Percentiles rank a stretch among this genome's conserved stretches.
Conservation (phyloP, 345 rosid genomes). For the Conringia planisiliqua region DNA sequence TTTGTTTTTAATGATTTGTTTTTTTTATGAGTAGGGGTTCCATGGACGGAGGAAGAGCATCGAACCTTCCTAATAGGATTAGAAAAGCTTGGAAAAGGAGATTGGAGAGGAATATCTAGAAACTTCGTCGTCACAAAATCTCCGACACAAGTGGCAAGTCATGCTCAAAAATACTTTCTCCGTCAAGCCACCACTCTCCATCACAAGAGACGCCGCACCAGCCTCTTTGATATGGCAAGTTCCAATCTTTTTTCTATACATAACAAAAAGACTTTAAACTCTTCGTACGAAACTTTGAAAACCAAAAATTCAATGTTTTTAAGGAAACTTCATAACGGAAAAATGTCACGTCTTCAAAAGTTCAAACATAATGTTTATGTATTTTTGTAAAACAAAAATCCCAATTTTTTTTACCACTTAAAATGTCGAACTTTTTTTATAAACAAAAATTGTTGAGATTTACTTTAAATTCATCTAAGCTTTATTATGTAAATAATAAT, state of each 20-base stretch:
- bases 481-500: neutral
- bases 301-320: neutral
- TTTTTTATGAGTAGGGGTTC: constrained; percentile 47
- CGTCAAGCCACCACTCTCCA: constrained; percentile 52
- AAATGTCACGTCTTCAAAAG: constrained; percentile 16
- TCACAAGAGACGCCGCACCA: constrained; percentile 67
- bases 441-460: neutral
- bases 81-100: constrained; percentile 75
- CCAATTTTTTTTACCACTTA: neutral
- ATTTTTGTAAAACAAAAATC: neutral
- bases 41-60: constrained; percentile 85
- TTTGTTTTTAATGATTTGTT: neutral
- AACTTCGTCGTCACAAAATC: constrained; percentile 75
- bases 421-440: neutral
- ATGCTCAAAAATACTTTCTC: constrained; percentile 78
- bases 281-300: neutral
- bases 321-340: neutral
- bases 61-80: constrained; percentile 56
- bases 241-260: neutral
- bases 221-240: constrained; percentile 64
- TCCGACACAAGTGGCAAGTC: constrained; percentile 84
- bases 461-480: neutral
- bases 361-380: neutral
- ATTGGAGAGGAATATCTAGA: constrained; percentile 79
- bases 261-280: neutral